phyloP scores from a whole-genome alignment of 768 basidiomycete genomes.

The Serendipita indica region DNA sequence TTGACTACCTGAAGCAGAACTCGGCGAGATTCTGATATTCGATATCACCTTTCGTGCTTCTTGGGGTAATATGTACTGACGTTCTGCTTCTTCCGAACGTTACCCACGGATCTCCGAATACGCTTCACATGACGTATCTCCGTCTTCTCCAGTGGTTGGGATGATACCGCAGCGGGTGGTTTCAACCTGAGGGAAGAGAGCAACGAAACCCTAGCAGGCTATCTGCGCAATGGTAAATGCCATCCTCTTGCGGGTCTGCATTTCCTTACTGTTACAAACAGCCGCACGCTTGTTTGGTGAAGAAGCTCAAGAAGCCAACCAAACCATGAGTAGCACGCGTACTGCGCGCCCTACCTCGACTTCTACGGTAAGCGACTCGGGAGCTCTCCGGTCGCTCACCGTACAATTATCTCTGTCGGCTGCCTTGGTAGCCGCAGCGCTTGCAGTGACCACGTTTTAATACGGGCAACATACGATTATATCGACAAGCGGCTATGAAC shows the following conservation, averaged over 20 bases:
- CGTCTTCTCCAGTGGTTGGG: background rate
- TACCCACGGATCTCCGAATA: too few species aligned
- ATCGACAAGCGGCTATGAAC: too few species aligned
- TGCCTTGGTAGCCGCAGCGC: background rate
- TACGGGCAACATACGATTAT: background rate
- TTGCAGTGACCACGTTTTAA: background rate
- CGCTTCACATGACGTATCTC: too few species aligned
- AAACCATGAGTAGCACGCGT: background rate
- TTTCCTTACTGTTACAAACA: background rate
- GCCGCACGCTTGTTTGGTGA: constrained; percentile 1
- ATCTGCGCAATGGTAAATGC: background rate
- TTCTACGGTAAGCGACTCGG: background rate
- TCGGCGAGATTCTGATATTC: background rate
- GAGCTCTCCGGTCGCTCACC: background rate
- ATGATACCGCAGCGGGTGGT: background rate
- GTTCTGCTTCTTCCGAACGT: background rate
- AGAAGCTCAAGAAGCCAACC: background rate
- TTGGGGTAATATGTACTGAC: background rate
- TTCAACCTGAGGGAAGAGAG: background rate
- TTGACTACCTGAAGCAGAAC: background rate
- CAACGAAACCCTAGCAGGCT: constrained; percentile 2
- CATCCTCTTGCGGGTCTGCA: background rate
- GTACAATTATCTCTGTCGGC: background rate
- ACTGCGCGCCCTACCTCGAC: background rate
- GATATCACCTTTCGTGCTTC: background rate